A percentile compares a stretch with the other conserved stretches of the same genome.
These are phyloP conservation scores for Melastoma candidum DNA, from an alignment of 441 rosid genomes.

Conservation along the genomic window DNA sequence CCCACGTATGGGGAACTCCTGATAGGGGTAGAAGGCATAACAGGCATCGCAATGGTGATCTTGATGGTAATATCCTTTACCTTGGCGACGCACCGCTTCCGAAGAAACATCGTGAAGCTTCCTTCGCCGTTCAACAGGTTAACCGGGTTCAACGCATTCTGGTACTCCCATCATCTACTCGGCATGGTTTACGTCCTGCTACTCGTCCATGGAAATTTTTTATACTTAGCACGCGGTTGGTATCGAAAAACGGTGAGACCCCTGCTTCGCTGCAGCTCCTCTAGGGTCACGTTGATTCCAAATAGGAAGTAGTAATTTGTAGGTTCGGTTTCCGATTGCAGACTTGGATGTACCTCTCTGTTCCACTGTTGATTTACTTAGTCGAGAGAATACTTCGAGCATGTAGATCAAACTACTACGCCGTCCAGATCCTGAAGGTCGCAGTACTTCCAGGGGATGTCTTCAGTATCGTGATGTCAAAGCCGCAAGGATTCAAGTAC, in stretches of 20 bases:
- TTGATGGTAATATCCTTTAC: slow-evolving; percentile 55
- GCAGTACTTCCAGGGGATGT: slow-evolving; percentile 86
- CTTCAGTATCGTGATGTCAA: slow-evolving; percentile 70
- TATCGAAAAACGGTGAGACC: slow-evolving; percentile 64
- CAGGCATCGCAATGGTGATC: slow-evolving; percentile 73
- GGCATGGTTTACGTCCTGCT: slow-evolving; percentile 71
- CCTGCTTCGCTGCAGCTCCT: background rate
- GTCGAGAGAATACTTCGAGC: slow-evolving; percentile 74
- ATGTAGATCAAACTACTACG: slow-evolving; percentile 63
- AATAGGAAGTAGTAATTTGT: too few species aligned
- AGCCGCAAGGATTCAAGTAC: slow-evolving; percentile 87
- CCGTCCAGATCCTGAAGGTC: slow-evolving; percentile 72
- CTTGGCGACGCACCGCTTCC: slow-evolving; percentile 57
- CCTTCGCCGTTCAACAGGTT: slow-evolving; percentile 72
- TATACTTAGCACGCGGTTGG: slow-evolving; percentile 59
- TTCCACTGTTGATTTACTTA: slow-evolving; percentile 66
- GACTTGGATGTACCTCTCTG: slow-evolving; percentile 92
- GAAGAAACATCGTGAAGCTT: slow-evolving; percentile 57
- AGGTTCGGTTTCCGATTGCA: slow-evolving; percentile 18
- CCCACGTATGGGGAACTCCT: slow-evolving; percentile 65
- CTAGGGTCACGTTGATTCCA: background rate
- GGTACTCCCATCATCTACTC: slow-evolving; percentile 93
- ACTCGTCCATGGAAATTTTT: slow-evolving; percentile 66
- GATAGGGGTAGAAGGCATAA: slow-evolving; percentile 57
- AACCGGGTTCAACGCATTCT: slow-evolving; percentile 92